Evolutionary conservation across 345 rosid genomes (phyloP), one percentile per base, ranked within the genome.

Genomic region (Schrenkiella parvula): DNA sequence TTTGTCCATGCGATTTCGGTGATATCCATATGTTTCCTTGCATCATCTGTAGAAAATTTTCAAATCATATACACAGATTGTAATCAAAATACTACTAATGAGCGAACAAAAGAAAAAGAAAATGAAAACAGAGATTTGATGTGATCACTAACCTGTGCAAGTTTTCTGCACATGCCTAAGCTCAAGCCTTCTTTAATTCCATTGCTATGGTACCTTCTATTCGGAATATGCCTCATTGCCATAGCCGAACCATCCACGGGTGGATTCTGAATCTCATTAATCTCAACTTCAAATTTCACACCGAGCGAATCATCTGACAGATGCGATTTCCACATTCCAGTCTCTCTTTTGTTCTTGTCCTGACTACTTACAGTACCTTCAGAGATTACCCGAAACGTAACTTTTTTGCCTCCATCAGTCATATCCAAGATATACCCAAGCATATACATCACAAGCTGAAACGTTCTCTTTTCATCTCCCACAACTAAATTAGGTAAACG

Each of bases 381-480:
- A 5, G 77, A 80, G 58, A 71, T 80, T 53, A 89, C 93, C 56
- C 86, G 81, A 54, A 95, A 85, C 12, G 65, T 50, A n/a, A 95
- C 82, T 7, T 79, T 73, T 52, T 85, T 89, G 60, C 83, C 82
- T 61, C 92, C 89, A 46, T 73, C 76, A 62, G 83, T 73, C 58
- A 81, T 63, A 70, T 88, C 87, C 80, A 91, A 77, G 21, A 93
- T 80, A 75, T 85, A 82, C 14, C 99, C 99, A 77, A 88, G 86
- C 95, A 89, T 84, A 66, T 91, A 95, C 79, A 95, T 82, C 75
- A 95, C 87, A 78, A 95, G 92, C 82, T 95, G 99, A 76, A 88
- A 88, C 46, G 95, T 80, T 79, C 96, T 87, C 60, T 81, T 83
- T 57, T 91, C 96, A 41, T 95, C 97, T 32, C 99, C 99, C 47